phyloP scores from a whole-genome alignment of 2,329 filamentous ascomycete genomes.

The Apiospora hydei region DNA sequence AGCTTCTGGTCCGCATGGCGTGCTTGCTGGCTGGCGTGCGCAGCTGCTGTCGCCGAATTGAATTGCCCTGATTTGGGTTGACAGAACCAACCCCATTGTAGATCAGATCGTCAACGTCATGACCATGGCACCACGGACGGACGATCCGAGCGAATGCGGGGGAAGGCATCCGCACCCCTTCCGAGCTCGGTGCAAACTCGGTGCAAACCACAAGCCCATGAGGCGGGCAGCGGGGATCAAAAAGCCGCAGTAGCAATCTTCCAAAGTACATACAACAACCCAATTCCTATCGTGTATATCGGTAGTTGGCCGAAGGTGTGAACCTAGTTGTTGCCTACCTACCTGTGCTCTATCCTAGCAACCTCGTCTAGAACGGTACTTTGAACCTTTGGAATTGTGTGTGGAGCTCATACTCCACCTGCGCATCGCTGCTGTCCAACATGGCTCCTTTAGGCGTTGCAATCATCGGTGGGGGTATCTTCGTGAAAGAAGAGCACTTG shows the following conservation, averaged over 20 bases:
- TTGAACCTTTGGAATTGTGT: neutral
- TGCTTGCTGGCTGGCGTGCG: too few relatives aligned
- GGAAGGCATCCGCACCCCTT: conserved; percentile 4
- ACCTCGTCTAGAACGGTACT: conserved; percentile 11
- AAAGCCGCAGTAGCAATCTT: neutral
- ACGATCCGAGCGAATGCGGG: conserved; percentile 7
- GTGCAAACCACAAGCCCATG: neutral
- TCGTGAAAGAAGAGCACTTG: conserved; percentile 61
- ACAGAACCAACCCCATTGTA: neutral
- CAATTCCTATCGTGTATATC: neutral
- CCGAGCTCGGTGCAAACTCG: conserved; percentile 16
- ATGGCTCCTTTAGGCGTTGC: conserved; percentile 27
- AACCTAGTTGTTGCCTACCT: neutral
- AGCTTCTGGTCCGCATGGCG: neutral
- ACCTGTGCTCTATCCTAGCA: neutral
- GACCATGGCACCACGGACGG: neutral
- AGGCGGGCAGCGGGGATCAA: neutral
- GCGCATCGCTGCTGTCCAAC: neutral
- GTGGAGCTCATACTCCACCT: neutral
- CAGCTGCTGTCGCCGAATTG: neutral
- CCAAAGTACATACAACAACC: neutral
- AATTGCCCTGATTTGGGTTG: neutral
- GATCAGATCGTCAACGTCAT: conserved; percentile 19
- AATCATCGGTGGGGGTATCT: conserved; percentile 47
- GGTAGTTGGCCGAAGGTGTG: neutral